Conservation (phyloP, 345 rosid species). For the Rhizophora apiculata region DNA sequence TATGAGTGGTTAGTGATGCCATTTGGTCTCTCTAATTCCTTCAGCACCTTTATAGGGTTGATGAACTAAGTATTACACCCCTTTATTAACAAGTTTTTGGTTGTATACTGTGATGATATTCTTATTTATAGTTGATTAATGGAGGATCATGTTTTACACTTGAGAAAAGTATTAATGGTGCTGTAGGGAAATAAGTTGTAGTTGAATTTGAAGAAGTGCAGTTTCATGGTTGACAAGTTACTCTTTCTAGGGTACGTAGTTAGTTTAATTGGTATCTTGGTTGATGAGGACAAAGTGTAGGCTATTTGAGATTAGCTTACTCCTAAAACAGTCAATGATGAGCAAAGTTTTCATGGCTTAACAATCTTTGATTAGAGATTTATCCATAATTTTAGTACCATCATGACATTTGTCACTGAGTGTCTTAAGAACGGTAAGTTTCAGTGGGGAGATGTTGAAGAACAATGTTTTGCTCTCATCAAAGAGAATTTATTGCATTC, state of each 20-base stretch:
- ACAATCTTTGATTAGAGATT: background rate
- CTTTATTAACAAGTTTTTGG: background rate
- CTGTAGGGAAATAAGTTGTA: no score
- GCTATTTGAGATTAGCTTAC: background rate
- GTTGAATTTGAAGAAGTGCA: background rate
- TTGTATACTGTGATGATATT: background rate
- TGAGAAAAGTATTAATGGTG: background rate
- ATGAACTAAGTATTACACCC: background rate
- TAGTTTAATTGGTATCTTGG: background rate
- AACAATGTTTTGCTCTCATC: background rate
- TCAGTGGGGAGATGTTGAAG: background rate
- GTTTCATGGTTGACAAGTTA: background rate
- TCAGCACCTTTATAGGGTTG: conserved; percentile 1
- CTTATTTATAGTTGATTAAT: background rate
- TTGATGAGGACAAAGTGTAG: background rate
- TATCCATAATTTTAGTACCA: background rate
- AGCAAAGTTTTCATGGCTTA: background rate
- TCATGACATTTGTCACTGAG: background rate
- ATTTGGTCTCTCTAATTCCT: background rate
- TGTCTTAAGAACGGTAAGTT: background rate
- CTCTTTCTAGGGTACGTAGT: background rate
- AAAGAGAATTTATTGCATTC: no score
- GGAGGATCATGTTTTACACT: background rate
- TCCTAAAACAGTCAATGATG: background rate
- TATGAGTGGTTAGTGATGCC: background rate